Evolutionary conservation across 1,139 yeast species (phyloP).

Genomic region (Blastobotrys proliferans): DNA sequence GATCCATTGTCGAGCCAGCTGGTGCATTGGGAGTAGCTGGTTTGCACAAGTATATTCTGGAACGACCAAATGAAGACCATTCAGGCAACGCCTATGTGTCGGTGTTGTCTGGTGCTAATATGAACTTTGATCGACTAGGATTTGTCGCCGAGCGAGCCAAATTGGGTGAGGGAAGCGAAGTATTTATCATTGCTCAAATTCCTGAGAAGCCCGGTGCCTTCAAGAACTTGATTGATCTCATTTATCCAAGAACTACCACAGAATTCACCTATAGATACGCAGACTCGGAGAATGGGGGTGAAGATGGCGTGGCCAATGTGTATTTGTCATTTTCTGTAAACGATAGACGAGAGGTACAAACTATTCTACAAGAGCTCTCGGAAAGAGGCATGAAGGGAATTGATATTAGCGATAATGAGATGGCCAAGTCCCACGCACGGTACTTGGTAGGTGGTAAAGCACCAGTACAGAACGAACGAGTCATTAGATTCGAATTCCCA

Average conservation of each 20-base stretch:
- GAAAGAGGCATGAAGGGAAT: slow-evolving; percentile 47
- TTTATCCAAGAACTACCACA: slow-evolving; percentile 84
- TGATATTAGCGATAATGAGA: slow-evolving; percentile 86
- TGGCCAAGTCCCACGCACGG: slow-evolving; percentile 95
- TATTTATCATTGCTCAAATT: slow-evolving; percentile 80
- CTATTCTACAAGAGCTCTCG: slow-evolving; percentile 41
- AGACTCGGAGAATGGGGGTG: slow-evolving; percentile 36
- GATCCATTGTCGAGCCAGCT: slow-evolving; percentile 92
- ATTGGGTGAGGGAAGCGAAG: slow-evolving; percentile 96
- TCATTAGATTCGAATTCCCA: slow-evolving; percentile 88
- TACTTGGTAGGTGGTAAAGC: slow-evolving; percentile 91
- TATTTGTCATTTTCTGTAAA: slow-evolving; percentile 83
- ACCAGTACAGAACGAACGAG: slow-evolving; percentile 62
- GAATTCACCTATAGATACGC: slow-evolving; percentile 85
- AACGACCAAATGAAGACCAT: slow-evolving; percentile 55
- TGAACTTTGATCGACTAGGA: slow-evolving; percentile 94
- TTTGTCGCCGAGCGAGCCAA: slow-evolving; percentile 98
- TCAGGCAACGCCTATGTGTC: slow-evolving; percentile 63
- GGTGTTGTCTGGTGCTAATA: slow-evolving; percentile 90
- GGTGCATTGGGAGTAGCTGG: slow-evolving; percentile 98
- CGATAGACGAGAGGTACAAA: slow-evolving; percentile 54
- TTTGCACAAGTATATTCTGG: slow-evolving; percentile 66
- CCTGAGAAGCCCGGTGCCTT: slow-evolving; percentile 94
- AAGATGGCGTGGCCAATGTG: slow-evolving; percentile 58
- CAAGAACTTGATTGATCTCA: slow-evolving; percentile 62